Conservation (phyloP, 1,284 basidiomycete species). For the Flammula alnicola region DNA sequence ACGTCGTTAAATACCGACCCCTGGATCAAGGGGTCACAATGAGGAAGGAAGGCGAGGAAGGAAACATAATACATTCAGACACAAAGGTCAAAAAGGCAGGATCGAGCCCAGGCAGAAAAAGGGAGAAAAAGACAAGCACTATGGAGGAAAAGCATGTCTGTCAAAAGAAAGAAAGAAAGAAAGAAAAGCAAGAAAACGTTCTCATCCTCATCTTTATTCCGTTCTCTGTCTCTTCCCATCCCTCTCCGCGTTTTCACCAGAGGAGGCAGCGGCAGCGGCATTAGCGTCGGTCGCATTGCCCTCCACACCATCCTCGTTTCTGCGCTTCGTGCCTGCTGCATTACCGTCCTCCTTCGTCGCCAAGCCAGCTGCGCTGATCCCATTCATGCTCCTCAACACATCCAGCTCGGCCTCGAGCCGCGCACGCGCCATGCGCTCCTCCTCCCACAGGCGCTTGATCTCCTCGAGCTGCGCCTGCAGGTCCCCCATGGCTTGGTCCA, state of each 20-base stretch:
- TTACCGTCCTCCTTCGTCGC: slow-evolving; percentile 26
- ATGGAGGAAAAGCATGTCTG: slow-evolving; percentile 1
- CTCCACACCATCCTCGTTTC: slow-evolving; percentile 24
- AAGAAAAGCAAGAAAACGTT: slow-evolving; percentile 1
- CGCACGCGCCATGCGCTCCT: slow-evolving; percentile 62
- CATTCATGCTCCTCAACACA: slow-evolving; percentile 36
- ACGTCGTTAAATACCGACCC: not conserved
- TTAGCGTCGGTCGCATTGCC: slow-evolving; percentile 19
- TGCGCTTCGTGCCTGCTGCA: slow-evolving; percentile 28
- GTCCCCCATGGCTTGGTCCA: slow-evolving; percentile 91
- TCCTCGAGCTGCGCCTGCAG: slow-evolving; percentile 81
- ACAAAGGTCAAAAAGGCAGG: not conserved
- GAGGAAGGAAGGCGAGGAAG: not conserved
- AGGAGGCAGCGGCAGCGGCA: too few relatives aligned
- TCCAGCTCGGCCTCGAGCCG: slow-evolving; percentile 66
- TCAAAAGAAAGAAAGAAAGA: too few relatives aligned
- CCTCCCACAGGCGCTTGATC: slow-evolving; percentile 73
- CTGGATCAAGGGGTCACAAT: not conserved
- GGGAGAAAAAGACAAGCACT: not conserved
- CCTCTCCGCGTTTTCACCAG: slow-evolving; percentile 35
- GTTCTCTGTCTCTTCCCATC: slow-evolving; percentile 45
- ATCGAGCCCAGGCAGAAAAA: not conserved
- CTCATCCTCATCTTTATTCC: slow-evolving; percentile 37
- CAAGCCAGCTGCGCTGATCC: slow-evolving; percentile 9
- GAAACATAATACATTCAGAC: not conserved